Evolutionary conservation across 2,329 filamentous ascomycete genomes (phyloP), one percentile per base, ranked within the genome.

Genomic region (Xylaria multiplex): DNA sequence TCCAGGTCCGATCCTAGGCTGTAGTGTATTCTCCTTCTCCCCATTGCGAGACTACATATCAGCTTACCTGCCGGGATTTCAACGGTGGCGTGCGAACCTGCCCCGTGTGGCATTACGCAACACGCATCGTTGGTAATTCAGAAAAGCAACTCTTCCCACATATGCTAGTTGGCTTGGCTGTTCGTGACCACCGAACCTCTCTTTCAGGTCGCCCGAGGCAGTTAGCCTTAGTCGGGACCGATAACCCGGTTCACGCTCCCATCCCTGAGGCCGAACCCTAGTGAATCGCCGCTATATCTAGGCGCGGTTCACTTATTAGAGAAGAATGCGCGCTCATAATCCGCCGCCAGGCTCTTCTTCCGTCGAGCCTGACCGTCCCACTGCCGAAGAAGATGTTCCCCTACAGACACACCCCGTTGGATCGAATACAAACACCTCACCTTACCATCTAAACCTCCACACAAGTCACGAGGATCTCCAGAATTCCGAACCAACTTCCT

Each of bases 341-440:
- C 71, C 70, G 62, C 70, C 72, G 66, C 66, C 64, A 53, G 57
- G 63, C 64, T 72, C 73, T 66, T 64, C 73, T 64, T 68, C 71
- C 50, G 62, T 70, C 16, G 60, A 69, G 62, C 69, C 70, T 63
- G 70, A 71, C 40, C 67, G 62, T 65, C 70, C 72, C 64, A 57
- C 67, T 59, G 65, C 58, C 61, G 69, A 72, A 63, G 69, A 71
- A 69, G 68, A 72, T 72, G 69, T 63, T 53, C 55, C 66, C 50
- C 45, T 62, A 53, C 69, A 71, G 48, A 43, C 35, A 52, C 59
- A 62, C 56, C 61, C 69, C 52, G 46, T 42, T 59, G 56, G 53
- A 63, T 53, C 67, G 57, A 69, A 68, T 59, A 52, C 62, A 63
- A 63, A 69, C 53, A 49, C 64, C 52, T 62, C 64, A 3, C 19